Conservation (phyloP, 2,329 filamentous ascomycete species). For the Diaporthe sp. region DNA sequence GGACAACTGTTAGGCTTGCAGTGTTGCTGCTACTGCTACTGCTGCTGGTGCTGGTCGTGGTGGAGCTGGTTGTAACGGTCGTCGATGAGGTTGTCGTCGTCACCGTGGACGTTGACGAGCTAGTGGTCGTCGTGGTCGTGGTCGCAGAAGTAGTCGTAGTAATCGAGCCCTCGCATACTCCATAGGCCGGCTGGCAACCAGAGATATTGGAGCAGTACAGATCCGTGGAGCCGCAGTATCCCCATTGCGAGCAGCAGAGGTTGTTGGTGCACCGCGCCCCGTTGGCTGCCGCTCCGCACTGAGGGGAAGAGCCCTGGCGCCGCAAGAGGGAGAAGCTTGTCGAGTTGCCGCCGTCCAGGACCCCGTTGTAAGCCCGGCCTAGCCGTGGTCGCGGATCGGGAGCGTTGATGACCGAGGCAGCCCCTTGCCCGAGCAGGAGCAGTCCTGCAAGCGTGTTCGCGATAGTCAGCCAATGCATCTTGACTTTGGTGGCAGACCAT, state of each 20-base stretch:
- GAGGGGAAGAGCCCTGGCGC: conserved; percentile 13
- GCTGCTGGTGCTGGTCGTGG: neutral
- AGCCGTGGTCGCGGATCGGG: neutral
- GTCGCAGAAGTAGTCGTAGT: conserved; percentile 13
- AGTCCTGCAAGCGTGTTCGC: neutral
- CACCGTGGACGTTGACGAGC: neutral
- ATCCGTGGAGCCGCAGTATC: conserved; percentile 3
- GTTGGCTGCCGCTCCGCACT: conserved; percentile 34
- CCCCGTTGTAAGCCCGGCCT: conserved; percentile 2
- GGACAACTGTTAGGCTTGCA: conserved; percentile 8
- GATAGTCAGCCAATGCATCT: conserved; percentile 17
- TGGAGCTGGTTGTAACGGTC: neutral
- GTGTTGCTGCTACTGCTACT: conserved; percentile 14
- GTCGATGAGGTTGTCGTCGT: conserved; percentile 18
- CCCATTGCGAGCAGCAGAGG: conserved; percentile 29
- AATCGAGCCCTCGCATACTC: neutral
- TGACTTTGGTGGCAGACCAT: neutral
- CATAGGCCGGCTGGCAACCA: conserved; percentile 16
- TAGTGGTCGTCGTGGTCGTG: neutral
- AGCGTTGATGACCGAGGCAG: neutral
- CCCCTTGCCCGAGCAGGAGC: neutral
- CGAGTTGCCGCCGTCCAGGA: neutral
- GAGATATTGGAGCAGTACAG: conserved; percentile 18
- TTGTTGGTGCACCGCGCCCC: conserved; percentile 31
- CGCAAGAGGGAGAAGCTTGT: neutral